Evolutionary conservation across 2,329 filamentous ascomycete genomes (phyloP), one percentile per base, ranked within the genome.

Genomic region (Diplodia corticola): DNA sequence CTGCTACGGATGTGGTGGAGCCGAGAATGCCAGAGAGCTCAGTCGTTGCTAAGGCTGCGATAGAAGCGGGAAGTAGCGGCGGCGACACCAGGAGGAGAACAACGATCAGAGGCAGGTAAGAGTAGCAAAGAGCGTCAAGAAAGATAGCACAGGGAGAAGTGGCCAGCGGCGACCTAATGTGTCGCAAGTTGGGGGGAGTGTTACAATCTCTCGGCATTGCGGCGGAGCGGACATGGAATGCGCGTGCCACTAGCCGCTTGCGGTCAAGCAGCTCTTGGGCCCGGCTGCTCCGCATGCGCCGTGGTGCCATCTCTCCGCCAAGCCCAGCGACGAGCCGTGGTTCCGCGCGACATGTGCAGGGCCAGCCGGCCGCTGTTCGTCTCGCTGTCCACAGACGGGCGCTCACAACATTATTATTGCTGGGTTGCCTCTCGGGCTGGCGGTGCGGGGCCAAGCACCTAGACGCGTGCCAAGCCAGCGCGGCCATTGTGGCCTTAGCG

Each of bases 161-260:
- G 44, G 44, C 22, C 20, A 20, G 57, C 28, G 44, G 44, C 57
- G 44, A 61, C 37, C 20, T 61, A 46, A 24, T 33, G 35, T 15
- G 55, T 60, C 55, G 28, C 57, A 49, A 35, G 57, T 48, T 60
- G 55, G 55, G 55, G 48, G 53, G 55, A 60, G 55, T 60, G 55
- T 60, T 37, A 46, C 55, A 46, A 60, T 60, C 55, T 49, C 57
- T 61, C 57, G 57, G 57, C 57, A 49, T 61, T 61, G 57, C 44
- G 57, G 57, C 57, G 57, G 57, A 61, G 57, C 57, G 44, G 57
- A 35, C 24, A 7, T 50, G 40, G 57, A 37, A 61, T 49, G 57
- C 37, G 37, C 37, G 55, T 46, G 55, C 37, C 24, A 46, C 55
- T 60, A 48, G 55, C 55, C 24, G 24, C 17, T 57, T 57, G 54